Base-by-base conservation (phyloP, 129 eudicot genomes). In the Apium graveolens region DNA sequence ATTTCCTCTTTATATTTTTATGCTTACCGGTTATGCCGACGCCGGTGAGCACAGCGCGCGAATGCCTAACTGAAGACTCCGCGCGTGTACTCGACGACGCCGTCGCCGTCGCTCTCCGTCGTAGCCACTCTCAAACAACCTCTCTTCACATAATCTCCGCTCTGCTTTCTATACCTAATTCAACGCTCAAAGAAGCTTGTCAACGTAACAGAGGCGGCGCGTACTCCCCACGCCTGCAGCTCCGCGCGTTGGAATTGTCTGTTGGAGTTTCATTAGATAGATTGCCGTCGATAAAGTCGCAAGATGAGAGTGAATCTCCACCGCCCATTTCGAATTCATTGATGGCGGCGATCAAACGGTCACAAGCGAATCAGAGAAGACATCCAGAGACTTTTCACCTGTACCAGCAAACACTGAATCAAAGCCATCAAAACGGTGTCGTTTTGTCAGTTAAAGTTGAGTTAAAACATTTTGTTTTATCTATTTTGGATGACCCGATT, bases 401-500 rank as follows among this genome's bases (percentile, higher is more conserved):
- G 70, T 81, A 85, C 48, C 91, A 89, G 76, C 83, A 76, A 26
- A 70, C 77, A 82, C 86, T 81, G 35, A 77, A 73, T 39, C 71
- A 41, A 20, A 55, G 72, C 6, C 68, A 60, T 4, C 32, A n/a
- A 11, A 60, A 60, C 68, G 68, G 68, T 11, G 68, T 80, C 87
- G 48, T 62, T 83, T 69, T 84, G 0, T 71, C 72, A 4, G 80
- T 78, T 26, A 78, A 78, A 44, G 75, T 92, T 11, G 99, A 96
- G 83, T 63, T 96, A 27, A 92, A 89, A 78, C 90, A 96, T 71
- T 92, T 96, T 38, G 71, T 96, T 4, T 39, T 87, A 4, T 92
- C 99, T 9, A 96, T 96, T 57, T 82, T 96, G 18, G 99, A 96
- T 75, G 99, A 96, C 83, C 99, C 99, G 78, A 87, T 88, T 78